These are phyloP conservation scores for Dactylonectria estremocensis DNA, from an alignment of 2,329 filamentous ascomycete genomes.

Conservation along the genomic window DNA sequence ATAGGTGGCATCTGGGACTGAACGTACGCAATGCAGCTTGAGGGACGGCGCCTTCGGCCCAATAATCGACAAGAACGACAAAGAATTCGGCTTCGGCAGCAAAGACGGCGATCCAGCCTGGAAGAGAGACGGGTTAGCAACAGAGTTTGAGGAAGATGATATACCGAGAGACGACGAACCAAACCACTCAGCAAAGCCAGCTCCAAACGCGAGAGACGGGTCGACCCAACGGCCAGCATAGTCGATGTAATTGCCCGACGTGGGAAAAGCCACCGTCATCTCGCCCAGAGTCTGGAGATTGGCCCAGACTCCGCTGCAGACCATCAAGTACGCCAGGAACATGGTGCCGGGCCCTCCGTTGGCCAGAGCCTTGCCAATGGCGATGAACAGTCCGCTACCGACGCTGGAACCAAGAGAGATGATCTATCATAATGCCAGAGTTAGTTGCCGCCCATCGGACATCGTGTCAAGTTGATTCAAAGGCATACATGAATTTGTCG, in stretches of 20 bases:
- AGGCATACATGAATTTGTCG: conserved; percentile 17
- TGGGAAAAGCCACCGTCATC: conserved; percentile 40
- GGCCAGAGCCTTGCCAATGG: conserved; percentile 36
- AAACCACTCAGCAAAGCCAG: conserved; percentile 43
- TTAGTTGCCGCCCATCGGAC: neutral
- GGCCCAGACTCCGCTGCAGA: conserved; percentile 39
- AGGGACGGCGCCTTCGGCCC: conserved; percentile 32
- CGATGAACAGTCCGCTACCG: conserved; percentile 40
- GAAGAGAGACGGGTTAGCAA: neutral
- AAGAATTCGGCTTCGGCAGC: conserved; percentile 38
- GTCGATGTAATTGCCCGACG: conserved; percentile 41
- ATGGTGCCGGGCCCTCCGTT: conserved; percentile 39
- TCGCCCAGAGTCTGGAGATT: conserved; percentile 37
- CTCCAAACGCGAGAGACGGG: conserved; percentile 39
- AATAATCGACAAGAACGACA: conserved; percentile 30
- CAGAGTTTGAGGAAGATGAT: neutral
- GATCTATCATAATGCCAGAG: conserved; percentile 15
- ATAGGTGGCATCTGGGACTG: neutral
- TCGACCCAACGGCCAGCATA: conserved; percentile 41
- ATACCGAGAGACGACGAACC: conserved; percentile 19
- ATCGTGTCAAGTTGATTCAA: neutral
- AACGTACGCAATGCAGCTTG: conserved; percentile 24
- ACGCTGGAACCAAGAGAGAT: conserved; percentile 40
- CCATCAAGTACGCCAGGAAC: conserved; percentile 38
- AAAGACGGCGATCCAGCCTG: conserved; percentile 39